These are phyloP conservation scores for Chytriomyces confervae DNA, from an alignment of 192 early-diverging fungal species.

Conservation along the genomic window DNA sequence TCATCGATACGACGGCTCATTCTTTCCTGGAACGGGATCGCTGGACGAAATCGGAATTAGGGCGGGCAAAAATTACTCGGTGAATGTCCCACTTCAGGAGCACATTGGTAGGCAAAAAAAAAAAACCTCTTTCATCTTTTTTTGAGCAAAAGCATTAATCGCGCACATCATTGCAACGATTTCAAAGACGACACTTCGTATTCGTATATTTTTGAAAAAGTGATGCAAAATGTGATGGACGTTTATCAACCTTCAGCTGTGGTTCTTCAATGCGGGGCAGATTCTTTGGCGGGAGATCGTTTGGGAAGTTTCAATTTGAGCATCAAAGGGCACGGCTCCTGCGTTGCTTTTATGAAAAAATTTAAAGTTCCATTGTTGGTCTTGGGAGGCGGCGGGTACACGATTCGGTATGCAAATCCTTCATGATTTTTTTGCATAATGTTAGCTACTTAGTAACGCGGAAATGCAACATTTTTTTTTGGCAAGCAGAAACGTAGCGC, in stretches of 20 bases:
- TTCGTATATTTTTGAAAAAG: slow-evolving; percentile 85
- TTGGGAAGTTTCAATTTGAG: slow-evolving; percentile 94
- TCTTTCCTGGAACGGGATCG: slow-evolving; percentile 95
- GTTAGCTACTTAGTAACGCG: too few species aligned
- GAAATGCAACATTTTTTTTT: slow-evolving; percentile 6
- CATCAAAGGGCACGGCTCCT: slow-evolving; percentile 92
- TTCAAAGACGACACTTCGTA: slow-evolving; percentile 83
- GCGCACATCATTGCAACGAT: too few species aligned
- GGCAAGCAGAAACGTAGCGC: slow-evolving; percentile 84
- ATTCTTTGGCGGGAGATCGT: slow-evolving; percentile 91
- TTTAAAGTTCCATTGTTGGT: slow-evolving; percentile 92
- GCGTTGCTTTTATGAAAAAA: slow-evolving; percentile 88
- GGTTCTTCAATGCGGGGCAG: slow-evolving; percentile 94
- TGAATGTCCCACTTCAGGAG: slow-evolving; percentile 94
- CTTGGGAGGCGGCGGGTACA: slow-evolving; percentile 97
- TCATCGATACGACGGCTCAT: slow-evolving; percentile 92
- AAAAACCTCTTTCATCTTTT: too few species aligned
- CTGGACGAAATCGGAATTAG: slow-evolving; percentile 86
- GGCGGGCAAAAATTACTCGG: slow-evolving; percentile 87
- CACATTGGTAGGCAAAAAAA: slow-evolving; percentile 68
- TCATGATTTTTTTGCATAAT: too few species aligned
- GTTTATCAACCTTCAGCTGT: slow-evolving; percentile 90
- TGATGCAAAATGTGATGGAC: slow-evolving; percentile 87
- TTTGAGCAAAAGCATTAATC: too few species aligned
- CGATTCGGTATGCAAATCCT: slow-evolving; percentile 67